Evolutionary conservation across 2,329 filamentous ascomycete species (phyloP), one percentile per base, ranked within the genome.

Genomic region (Fusarium citri): DNA sequence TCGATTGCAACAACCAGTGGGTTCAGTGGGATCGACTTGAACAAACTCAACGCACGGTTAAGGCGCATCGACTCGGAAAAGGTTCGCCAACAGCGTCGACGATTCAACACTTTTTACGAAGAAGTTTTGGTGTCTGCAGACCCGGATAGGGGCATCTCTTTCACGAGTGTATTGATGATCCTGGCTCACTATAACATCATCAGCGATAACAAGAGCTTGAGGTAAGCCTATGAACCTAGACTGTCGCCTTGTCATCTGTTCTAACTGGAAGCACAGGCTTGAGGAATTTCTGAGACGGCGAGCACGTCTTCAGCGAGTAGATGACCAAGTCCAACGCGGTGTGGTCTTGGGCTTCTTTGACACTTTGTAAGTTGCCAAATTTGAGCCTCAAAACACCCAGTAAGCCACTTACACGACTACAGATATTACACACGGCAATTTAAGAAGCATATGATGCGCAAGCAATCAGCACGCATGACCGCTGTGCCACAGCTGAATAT

Each of bases 141-240:
- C 78, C 92, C 91, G 2, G 93, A 97, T 75, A 88, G 89, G 67
- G 96, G 96, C 49, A 97, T 99, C 64, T 91, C 93, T 1, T 99
- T 99, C 79, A 96, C 94, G 5, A 91, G 92, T 9, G 91, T 98
- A 23, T 85, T 99, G 54, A 96, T 99, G 92, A 97, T 97, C 65
- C 85, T 99, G 60, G 95, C 97, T 34, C 96, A 99, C 80, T 97
- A 99, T 85, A 99, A 98, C 76, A 94, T 99, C 76, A 99, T 99
- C 78, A 97, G 91, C 72, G 96, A 99, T 80, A 98, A 92, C 83
- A 98, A 98, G 85, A 97, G 94, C 80, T 83, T 99, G 76, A 91
- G 88, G 91, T 92, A 83, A 77, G 83, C 80, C 22, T 43, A 22
- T 7, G 10, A 16, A 18, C 16, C 16, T 16, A 16, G 18, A 22